A percentile compares a stretch with the other conserved stretches of the same genome.
Conservation (phyloP, 768 basidiomycete species). For the Tulasnella sp. region DNA sequence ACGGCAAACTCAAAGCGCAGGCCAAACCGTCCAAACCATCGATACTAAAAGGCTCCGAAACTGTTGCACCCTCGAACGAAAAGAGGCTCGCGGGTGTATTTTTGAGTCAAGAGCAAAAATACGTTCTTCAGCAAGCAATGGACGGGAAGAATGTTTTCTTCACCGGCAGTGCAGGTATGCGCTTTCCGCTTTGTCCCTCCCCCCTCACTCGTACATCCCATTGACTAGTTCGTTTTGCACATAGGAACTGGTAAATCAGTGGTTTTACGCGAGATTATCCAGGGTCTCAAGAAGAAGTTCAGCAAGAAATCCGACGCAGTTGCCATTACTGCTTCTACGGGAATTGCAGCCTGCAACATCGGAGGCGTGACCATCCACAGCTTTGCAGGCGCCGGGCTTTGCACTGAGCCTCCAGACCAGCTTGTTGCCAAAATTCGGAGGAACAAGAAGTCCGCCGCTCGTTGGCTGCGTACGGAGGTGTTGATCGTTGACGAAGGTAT, state of each 20-base stretch:
- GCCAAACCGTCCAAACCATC: background rate
- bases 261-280: slow-evolving; percentile 90
- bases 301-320: slow-evolving; percentile 63
- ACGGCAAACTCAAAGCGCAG: slow-evolving; percentile 17
- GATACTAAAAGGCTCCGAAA: background rate
- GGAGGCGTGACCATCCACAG: slow-evolving; percentile 95
- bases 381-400: slow-evolving; percentile 92
- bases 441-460: too few species aligned
- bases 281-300: slow-evolving; percentile 61
- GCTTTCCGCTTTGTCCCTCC: slow-evolving; percentile 61
- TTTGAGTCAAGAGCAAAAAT: slow-evolving; percentile 83
- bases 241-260: slow-evolving; percentile 97
- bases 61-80: background rate
- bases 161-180: slow-evolving; percentile 76
- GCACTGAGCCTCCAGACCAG: slow-evolving; percentile 46
- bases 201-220: background rate
- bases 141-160: slow-evolving; percentile 83
- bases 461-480: too few species aligned
- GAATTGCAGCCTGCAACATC: slow-evolving; percentile 97
- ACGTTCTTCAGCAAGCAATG: slow-evolving; percentile 77
- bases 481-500: too few species aligned
- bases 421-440: too few species aligned
- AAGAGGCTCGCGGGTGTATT: slow-evolving; percentile 49
- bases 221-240: background rate
- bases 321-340: slow-evolving; percentile 94